Conservation (phyloP, 2,329 filamentous ascomycete species). For the Xylariomycetidae sp. region DNA sequence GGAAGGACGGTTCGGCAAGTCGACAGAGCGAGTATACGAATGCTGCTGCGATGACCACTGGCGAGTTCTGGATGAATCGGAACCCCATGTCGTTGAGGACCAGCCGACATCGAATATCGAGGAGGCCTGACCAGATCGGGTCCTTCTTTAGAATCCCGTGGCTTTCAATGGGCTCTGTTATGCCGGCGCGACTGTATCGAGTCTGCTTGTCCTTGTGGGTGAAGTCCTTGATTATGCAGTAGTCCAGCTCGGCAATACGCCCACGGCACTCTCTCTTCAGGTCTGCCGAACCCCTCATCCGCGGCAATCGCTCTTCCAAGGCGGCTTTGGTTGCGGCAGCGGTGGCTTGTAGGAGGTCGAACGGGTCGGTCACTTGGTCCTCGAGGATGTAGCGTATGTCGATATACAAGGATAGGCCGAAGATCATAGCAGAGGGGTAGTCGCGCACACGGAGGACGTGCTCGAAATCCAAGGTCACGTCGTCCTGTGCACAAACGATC, state of each 20-base stretch:
- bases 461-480: constrained; percentile 21
- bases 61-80: constrained; percentile 12
- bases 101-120: constrained; percentile 19
- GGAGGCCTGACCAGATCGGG: constrained; percentile 19
- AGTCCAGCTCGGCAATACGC: constrained; percentile 10
- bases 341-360: constrained; percentile 15
- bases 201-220: constrained; percentile 12
- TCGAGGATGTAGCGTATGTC: constrained; percentile 28
- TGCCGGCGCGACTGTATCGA: constrained; percentile 6
- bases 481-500: constrained; percentile 19
- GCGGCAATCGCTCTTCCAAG: constrained; percentile 8
- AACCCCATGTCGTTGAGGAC: constrained; percentile 17
- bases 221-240: constrained; percentile 16
- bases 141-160: constrained; percentile 16
- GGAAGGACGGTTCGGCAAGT: too few species aligned
- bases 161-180: constrained; percentile 10
- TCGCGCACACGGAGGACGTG: constrained; percentile 12
- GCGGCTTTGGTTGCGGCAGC: constrained; percentile 8
- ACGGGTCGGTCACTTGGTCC: constrained; percentile 10
- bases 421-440: constrained; percentile 20
- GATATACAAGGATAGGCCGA: constrained; percentile 24
- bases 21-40: constrained; percentile 17
- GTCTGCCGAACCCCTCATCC: constrained; percentile 8
- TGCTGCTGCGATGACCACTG: constrained; percentile 18
- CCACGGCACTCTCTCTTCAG: constrained; percentile 6